Base-by-base conservation (phyloP, 345 rosid species). In the Eutrema japonicum region DNA sequence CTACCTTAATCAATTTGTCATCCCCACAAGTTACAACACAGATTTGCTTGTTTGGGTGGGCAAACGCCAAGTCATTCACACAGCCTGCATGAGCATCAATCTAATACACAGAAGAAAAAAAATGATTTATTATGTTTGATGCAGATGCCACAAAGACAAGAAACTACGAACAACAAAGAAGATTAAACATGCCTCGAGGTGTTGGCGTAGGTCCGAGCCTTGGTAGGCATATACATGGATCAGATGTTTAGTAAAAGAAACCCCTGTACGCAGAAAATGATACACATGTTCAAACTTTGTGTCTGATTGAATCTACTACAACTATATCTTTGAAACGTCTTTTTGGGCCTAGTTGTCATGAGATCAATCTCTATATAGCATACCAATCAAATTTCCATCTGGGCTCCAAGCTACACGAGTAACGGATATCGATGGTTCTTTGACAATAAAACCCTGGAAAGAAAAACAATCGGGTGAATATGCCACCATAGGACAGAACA, bases 11-110 rank as follows among this genome's bases (percentile, higher is more conserved):
- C 76, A 79, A 78, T 87, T 79, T 79, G 86, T 92, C 97, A 72
- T 89, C 93, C 46, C 97, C 97, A 66, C 97, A 89, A 47, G 97
- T 92, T 70, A 91, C 80, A 22, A 87, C 70, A 27, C 68, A 78
- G 11, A 78, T 82, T 71, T 84, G 87, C 77, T 81, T 81, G 51
- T 62, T 52, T 36, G 89, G 88, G 61, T 53, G 78, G 58, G 82
- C 80, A 45, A 92, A 92, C 35, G 90, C 93, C 73, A 92, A 74
- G 80, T 92, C 93, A 75, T 88, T 89, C 64, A 92, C 96, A 71
- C 84, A 66, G 30, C 97, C 96, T 55, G 81, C 71, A 76, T 89
- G 97, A 75, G 89, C 85, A 61, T 92, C 96, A 64, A 88, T 88
- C 97, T 92, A 76, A 68, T 73, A 33, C 77, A 22, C 22, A 33